These are phyloP conservation scores for Podosphaera aphanis DNA, from an alignment of 2,329 filamentous ascomycete species.

Conservation along the genomic window DNA sequence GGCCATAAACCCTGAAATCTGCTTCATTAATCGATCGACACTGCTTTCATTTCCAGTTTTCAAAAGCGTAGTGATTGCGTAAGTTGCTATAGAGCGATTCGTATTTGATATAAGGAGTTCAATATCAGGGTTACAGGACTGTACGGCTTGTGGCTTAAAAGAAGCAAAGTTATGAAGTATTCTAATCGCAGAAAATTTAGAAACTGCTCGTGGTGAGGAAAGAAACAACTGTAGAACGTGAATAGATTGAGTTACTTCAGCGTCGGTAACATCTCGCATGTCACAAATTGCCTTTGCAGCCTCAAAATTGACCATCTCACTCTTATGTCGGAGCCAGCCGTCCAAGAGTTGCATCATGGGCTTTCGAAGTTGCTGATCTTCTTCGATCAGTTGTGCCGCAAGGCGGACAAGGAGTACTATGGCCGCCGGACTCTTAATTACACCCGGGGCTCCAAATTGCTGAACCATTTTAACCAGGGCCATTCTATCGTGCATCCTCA, in stretches of 20 bases:
- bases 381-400: slow-evolving; percentile 80
- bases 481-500: slow-evolving; percentile 95
- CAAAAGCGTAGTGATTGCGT: slow-evolving; percentile 89
- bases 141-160: slow-evolving; percentile 83
- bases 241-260: slow-evolving; percentile 74
- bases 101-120: slow-evolving; percentile 90
- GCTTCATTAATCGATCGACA: slow-evolving; percentile 93
- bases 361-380: slow-evolving; percentile 69
- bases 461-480: slow-evolving; percentile 99
- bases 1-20: slow-evolving; percentile 94
- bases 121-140: slow-evolving; percentile 89
- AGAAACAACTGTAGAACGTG: slow-evolving; percentile 93
- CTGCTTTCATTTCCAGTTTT: slow-evolving; percentile 97
- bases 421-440: slow-evolving; percentile 84
- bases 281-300: slow-evolving; percentile 95
- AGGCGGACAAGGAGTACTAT: slow-evolving; percentile 80
- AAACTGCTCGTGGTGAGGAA: slow-evolving; percentile 81
- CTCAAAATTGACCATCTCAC: slow-evolving; percentile 98
- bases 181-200: slow-evolving; percentile 89
- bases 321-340: slow-evolving; percentile 93
- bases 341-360: slow-evolving; percentile 96
- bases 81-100: slow-evolving; percentile 93
- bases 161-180: slow-evolving; percentile 92
- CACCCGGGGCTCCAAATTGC: slow-evolving; percentile 77
- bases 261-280: slow-evolving; percentile 77